Evolutionary conservation across 2,329 filamentous ascomycete genomes (phyloP).

Genomic region (Apiospora malaysiana): DNA sequence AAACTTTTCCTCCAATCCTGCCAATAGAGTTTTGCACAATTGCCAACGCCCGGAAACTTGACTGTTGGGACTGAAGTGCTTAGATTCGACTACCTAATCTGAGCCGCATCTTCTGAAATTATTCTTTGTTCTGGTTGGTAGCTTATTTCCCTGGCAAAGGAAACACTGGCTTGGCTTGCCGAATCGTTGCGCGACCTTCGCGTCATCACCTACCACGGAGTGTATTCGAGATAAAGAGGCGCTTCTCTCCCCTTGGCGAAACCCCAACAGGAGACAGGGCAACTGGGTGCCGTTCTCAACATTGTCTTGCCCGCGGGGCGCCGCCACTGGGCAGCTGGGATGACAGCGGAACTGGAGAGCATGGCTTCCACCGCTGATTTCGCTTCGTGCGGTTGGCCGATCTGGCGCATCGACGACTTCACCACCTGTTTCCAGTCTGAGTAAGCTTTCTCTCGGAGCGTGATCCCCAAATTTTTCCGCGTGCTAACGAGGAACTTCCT

Average conservation of each 20-base stretch:
- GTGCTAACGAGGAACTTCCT: constrained; percentile 22
- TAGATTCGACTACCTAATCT: background rate
- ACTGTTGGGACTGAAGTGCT: constrained; percentile 6
- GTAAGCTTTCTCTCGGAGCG: constrained; percentile 52
- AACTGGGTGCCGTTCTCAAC: background rate
- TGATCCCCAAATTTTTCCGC: background rate
- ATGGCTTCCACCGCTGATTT: constrained; percentile 37
- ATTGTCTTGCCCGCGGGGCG: constrained; percentile 17
- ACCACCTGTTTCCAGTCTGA: constrained; percentile 68
- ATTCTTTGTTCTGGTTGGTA: constrained; percentile 7
- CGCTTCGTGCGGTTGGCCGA: constrained; percentile 61
- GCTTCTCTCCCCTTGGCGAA: background rate
- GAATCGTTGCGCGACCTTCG: background rate
- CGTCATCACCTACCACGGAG: background rate
- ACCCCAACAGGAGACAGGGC: background rate
- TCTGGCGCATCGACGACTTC: constrained; percentile 70
- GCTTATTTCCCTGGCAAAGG: background rate
- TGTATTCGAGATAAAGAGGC: background rate
- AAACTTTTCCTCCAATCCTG: constrained; percentile 13
- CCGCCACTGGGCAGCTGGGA: constrained; percentile 5
- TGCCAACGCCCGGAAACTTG: background rate
- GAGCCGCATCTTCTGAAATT: background rate
- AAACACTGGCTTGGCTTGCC: background rate
- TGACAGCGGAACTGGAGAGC: background rate
- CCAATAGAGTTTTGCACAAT: background rate